Base-by-base conservation (phyloP, 371 early-diverging fungal genomes). In the Entomophthora muscae region DNA sequence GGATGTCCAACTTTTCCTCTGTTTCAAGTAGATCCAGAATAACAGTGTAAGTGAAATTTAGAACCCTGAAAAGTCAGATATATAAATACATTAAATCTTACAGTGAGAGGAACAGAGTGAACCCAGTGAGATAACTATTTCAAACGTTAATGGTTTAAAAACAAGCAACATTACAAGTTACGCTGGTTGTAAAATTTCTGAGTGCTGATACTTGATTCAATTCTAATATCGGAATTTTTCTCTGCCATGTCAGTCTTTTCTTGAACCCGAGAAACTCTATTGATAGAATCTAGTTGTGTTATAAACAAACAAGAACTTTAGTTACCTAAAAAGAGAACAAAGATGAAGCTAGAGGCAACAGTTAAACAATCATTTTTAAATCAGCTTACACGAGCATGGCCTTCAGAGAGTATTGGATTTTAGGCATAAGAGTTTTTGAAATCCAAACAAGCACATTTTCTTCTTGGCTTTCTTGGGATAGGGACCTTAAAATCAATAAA, bases 131-230 rank as follows among this genome's bases (percentile, higher is more conserved):
- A 63, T 93, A 83, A 73, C 76, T 75, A n/a, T n/a, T n/a, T n/a
- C n/a, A n/a, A 67, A 32, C 57, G 28, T 53, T 22, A 7, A 31
- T 17, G 42, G 26, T n/a, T 32, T 28, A 26, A 21, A 33, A 51
- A 32, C 13, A 53, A 7, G 32, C 21, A n/a, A 23, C 42, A 66
- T 42, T 73, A 91, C 73, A 91, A 77, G 73, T 93, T 93, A 69
- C 94, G 80, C 73, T 93, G 94, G 28, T 86, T 88, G 65, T 91
- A 90, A 68, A 93, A 90, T 68, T 83, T 81, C 67, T 79, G 80
- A 7, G 86, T 80, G 66, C 82, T 79, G 31, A 79, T 70, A 65
- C 74, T 78, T 32, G 83, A 75, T 61, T 86, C 83, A n/a, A 73
- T 67, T 32, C 76, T 74, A 56, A 74, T 70, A 52, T 77, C 78